Base-by-base conservation (phyloP, 345 rosid genomes). In the Triadica sebifera region DNA sequence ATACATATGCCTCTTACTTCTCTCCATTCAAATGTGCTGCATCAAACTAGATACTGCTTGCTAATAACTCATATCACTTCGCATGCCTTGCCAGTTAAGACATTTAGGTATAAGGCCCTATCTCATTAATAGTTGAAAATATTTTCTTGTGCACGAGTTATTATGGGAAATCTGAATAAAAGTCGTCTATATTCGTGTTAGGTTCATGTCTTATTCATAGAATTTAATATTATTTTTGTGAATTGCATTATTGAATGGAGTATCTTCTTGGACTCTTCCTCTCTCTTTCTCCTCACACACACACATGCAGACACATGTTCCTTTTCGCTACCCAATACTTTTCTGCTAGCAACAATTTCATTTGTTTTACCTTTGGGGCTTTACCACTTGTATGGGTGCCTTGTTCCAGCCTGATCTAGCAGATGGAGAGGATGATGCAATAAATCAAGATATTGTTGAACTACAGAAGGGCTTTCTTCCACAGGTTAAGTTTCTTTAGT, bases 351-450 rank as follows among this genome's bases (percentile, higher is more conserved):
- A 38, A 9, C 24, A 6, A 13, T 50, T 45, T 13, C 10, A 12
- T 39, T 12, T 45, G 37, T 69, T 70, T 51, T 20, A 5, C 62
- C 56, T 13, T 15, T 51, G 59, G 8, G 39, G 16, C 53, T 2
- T 58, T 43, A 15, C 38, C 6, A 46, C 41, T 50, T 69, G 55
- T 74, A 37, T 72, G 67, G 74, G 24, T 79, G 71, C 69, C 43
- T 46, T 62, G 52, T 74, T 49, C 78, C 81, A 87, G 91, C 91
- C 91, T 81, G 89, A 84, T 84, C 84, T 87, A 64, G 83, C 85
- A 46, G 87, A 87, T 79, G 84, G 85, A 59, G 91, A 87, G 74
- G 87, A 78, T 74, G 89, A 82, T 61, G 67, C 78, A 16, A 74
- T 87, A 60, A 70, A 49, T 77, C 78, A 81, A 69, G 87, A 85